phyloP scores from a whole-genome alignment of 129 eudicot species.

The Flaveria brownii region DNA sequence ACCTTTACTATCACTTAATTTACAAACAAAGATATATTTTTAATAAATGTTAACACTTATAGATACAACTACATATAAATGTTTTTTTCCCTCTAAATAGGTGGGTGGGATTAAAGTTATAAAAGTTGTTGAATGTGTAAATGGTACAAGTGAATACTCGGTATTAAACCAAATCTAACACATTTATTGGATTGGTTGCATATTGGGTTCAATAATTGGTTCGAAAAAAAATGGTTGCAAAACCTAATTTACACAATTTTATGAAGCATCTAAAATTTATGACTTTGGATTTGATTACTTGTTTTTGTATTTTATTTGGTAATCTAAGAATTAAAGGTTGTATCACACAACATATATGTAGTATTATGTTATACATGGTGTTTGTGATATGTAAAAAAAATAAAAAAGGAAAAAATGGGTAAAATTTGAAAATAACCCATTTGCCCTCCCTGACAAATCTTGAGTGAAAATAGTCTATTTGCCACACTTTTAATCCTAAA shows the following conservation, averaged over 20 bases:
- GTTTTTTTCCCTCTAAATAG: not conserved
- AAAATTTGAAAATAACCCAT: no score
- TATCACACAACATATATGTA: no score
- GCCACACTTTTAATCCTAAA: no score
- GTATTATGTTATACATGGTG: no score
- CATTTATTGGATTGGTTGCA: slow-evolving; percentile 37
- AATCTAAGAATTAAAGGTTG: no score
- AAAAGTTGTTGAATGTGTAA: slow-evolving; percentile 36
- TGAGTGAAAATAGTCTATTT: no score
- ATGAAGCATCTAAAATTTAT: not conserved
- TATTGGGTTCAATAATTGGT: slow-evolving; percentile 17
- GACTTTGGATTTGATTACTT: not conserved
- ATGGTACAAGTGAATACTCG: slow-evolving; percentile 30
- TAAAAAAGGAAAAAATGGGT: no score
- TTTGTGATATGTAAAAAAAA: no score
- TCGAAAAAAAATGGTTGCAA: slow-evolving; percentile 12
- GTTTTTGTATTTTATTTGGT: no score
- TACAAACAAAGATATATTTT: no score
- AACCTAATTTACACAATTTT: slow-evolving; percentile 14
- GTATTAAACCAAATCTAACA: slow-evolving; percentile 38
- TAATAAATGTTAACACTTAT: not conserved
- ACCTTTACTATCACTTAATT: no score
- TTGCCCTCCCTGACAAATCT: no score
- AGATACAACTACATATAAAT: not conserved
- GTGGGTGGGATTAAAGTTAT: slow-evolving; percentile 3